Evolutionary conservation across 2,329 filamentous ascomycete species (phyloP).

Genomic region (Domatiomyces catenatus): DNA sequence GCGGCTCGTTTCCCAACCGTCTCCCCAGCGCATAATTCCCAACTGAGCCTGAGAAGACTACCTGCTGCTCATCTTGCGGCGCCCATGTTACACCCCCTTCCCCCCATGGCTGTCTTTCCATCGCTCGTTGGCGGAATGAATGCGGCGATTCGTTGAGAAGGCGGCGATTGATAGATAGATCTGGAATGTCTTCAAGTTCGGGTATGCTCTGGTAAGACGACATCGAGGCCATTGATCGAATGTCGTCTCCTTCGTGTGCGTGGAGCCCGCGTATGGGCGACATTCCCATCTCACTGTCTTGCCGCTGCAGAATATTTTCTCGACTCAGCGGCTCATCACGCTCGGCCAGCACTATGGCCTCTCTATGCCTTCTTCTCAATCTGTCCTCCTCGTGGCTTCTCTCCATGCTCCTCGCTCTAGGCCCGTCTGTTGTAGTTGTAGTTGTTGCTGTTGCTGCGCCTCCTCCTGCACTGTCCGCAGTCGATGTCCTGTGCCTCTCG

Average conservation of each 20-base stretch:
- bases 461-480: slow-evolving; percentile 14
- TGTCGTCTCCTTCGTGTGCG: slow-evolving; percentile 5
- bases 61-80: neutral
- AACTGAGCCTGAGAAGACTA: neutral
- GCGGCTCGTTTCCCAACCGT: neutral
- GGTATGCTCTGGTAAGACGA: neutral
- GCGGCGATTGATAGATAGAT: neutral
- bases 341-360: slow-evolving; percentile 84
- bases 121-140: neutral
- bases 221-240: neutral
- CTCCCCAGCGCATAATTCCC: neutral
- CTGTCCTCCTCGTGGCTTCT: slow-evolving; percentile 37
- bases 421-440: neutral
- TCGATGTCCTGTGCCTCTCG: slow-evolving; percentile 18
- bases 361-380: slow-evolving; percentile 58
- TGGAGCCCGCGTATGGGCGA: slow-evolving; percentile 8
- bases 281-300: slow-evolving; percentile 8
- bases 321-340: slow-evolving; percentile 59
- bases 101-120: neutral
- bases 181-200: neutral
- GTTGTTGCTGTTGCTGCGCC: neutral
- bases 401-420: slow-evolving; percentile 6
- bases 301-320: slow-evolving; percentile 62
- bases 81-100: neutral
- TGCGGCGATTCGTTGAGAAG: neutral